phyloP scores from a whole-genome alignment of 2,329 filamentous ascomycete genomes.

The Fusarium pininemorale region DNA sequence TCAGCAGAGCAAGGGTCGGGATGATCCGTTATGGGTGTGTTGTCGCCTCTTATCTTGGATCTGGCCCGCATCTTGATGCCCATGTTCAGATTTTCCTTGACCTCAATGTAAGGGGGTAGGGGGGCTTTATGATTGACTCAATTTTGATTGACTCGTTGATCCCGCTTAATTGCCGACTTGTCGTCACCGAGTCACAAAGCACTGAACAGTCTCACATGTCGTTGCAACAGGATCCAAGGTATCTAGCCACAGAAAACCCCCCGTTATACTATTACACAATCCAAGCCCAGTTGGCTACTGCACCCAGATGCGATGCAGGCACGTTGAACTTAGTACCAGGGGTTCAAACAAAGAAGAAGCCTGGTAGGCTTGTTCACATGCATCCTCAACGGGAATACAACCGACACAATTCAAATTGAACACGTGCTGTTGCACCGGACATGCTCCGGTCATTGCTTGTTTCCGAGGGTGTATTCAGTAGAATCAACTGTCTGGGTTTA shows the following conservation, averaged over 20 bases:
- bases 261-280: neutral
- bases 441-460: neutral
- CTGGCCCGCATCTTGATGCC: neutral
- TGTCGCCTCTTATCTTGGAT: neutral
- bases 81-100: constrained; percentile 1
- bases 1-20: neutral
- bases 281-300: neutral
- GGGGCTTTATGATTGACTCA: neutral
- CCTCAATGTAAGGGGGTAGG: constrained; percentile 23
- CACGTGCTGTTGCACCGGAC: neutral
- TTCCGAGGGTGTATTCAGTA: neutral
- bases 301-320: constrained; percentile 11
- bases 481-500: neutral
- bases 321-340: constrained; percentile 1
- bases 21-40: neutral
- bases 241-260: neutral
- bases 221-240: neutral
- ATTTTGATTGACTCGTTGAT: neutral
- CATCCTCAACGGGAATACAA: neutral
- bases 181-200: neutral
- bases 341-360: neutral
- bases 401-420: neutral
- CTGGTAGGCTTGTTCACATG: neutral
- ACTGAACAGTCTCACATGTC: neutral
- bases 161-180: neutral